Evolutionary conservation across 805 yeast species (phyloP), one percentile per base, ranked within the genome.

Genomic region (Tetrapisispora iriomotensis): DNA sequence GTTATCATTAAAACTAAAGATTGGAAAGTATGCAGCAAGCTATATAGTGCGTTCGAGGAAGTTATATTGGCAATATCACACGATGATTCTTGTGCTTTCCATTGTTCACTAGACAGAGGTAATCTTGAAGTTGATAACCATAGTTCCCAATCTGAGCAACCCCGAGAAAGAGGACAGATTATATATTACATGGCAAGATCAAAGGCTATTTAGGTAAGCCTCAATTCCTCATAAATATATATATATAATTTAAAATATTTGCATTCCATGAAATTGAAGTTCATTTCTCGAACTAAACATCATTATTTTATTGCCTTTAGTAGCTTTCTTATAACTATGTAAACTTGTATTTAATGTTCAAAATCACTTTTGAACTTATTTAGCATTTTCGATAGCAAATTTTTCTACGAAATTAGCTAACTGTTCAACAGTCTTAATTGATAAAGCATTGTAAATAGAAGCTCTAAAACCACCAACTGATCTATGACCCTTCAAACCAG

Each of bases 381-480:
- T 46, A 29, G 49, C 49, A 46, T 65, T 57, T 22, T 48, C 59
- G 36, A 70, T 52, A 26, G 78, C 92, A 65, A 82, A 86, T 34
- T 73, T 69, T 17, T 67, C 62, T 32, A 83, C 62, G 50, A 73
- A 85, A 17, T 68, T 64, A 27, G 70, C 77, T 48, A 86, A 66
- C 41, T 66, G 50, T 45, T 75, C 65, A 22, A 77, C 79, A 51
- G 84, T 75, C 18, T 71, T 68, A 35, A 75, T 64, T 4, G 77
- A 60, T 38, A 92, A 82, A 13, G 97, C 96, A 55, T 92, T 90
- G 62, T 90, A 88, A 39, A 87, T 67, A 12, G 96, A 87, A 13
- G 94, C 88, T 62, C 98, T 79, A 64, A 92, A 82, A 23, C 98
- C 98, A 37, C 97, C 97, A 32, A 90, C 97, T 4, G 95, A 85